Percentiles rank a stretch among this genome's conserved stretches.
These are phyloP conservation scores for Sporothrix brasiliensis DNA, from an alignment of 2,329 filamentous ascomycete genomes.

Conservation along the genomic window DNA sequence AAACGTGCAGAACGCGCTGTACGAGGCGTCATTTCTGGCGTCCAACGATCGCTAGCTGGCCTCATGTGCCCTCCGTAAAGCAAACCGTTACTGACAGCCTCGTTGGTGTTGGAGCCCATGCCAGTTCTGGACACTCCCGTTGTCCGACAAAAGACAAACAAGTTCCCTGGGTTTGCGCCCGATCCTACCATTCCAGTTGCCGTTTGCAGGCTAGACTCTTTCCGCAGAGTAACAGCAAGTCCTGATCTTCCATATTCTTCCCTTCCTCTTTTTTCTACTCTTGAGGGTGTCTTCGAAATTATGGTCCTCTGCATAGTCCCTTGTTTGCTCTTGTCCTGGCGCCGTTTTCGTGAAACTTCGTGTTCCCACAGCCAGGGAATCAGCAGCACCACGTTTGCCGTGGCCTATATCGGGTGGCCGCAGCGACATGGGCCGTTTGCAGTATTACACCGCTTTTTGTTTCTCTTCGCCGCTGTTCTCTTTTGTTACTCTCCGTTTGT, in stretches of 20 bases:
- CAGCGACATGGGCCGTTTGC: constrained; percentile 1
- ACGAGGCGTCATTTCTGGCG: constrained; percentile 9
- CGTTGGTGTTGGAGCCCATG: background rate
- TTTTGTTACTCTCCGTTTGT: background rate
- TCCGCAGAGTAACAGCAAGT: background rate
- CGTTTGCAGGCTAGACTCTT: constrained; percentile 5
- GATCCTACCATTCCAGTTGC: constrained; percentile 1
- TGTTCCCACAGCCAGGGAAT: background rate
- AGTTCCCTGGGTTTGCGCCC: background rate
- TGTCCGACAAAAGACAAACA: background rate
- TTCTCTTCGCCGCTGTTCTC: background rate
- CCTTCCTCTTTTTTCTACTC: background rate
- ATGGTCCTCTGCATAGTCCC: constrained; percentile 9
- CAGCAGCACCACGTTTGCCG: constrained; percentile 20
- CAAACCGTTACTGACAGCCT: background rate
- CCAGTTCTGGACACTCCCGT: background rate
- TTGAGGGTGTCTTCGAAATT: background rate
- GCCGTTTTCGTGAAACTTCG: background rate
- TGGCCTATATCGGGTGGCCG: constrained; percentile 12
- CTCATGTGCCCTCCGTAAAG: background rate
- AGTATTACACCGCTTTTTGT: constrained; percentile 8
- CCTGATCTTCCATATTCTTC: background rate
- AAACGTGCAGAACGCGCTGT: constrained; percentile 6
- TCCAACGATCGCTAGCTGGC: background rate
- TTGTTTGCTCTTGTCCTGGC: background rate